These are phyloP conservation scores for Daldinia sp. DNA, from an alignment of 2,329 filamentous ascomycete species.

Conservation along the genomic window DNA sequence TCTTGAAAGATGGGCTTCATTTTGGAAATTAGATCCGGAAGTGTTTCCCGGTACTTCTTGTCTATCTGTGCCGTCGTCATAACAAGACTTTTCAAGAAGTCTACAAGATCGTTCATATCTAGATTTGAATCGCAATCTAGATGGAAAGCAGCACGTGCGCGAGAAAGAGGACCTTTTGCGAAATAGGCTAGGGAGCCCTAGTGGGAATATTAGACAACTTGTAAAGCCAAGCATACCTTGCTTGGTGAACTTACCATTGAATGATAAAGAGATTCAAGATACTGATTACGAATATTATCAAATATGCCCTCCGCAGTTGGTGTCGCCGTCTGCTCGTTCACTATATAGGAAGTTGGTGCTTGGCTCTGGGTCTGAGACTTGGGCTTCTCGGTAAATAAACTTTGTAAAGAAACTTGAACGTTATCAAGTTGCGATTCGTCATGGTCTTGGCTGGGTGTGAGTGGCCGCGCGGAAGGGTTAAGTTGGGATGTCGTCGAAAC, in stretches of 20 bases:
- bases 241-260: conserved; percentile 61
- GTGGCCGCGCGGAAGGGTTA: conserved; percentile 19
- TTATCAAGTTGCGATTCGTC: conserved; percentile 18
- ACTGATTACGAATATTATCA: conserved; percentile 64
- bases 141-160: conserved; percentile 75
- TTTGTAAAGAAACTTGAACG: conserved; percentile 3
- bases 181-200: conserved; percentile 84
- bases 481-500: conserved; percentile 45
- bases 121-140: conserved; percentile 67
- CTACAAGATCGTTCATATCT: conserved; percentile 69
- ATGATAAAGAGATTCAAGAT: conserved; percentile 68
- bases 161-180: conserved; percentile 80
- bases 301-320: conserved; percentile 63
- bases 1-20: conserved; percentile 65
- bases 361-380: conserved; percentile 21
- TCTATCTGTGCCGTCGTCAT: conserved; percentile 73
- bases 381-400: background rate
- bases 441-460: conserved; percentile 25
- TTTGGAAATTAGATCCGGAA: conserved; percentile 68
- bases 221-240: background rate
- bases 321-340: conserved; percentile 42
- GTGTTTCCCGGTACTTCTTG: conserved; percentile 79
- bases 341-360: conserved; percentile 9
- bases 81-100: conserved; percentile 74
- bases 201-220: conserved; percentile 50